Percentiles rank a stretch among this genome's conserved stretches.
phyloP scores from a whole-genome alignment of 805 yeast species.

The Starmerella apis region DNA sequence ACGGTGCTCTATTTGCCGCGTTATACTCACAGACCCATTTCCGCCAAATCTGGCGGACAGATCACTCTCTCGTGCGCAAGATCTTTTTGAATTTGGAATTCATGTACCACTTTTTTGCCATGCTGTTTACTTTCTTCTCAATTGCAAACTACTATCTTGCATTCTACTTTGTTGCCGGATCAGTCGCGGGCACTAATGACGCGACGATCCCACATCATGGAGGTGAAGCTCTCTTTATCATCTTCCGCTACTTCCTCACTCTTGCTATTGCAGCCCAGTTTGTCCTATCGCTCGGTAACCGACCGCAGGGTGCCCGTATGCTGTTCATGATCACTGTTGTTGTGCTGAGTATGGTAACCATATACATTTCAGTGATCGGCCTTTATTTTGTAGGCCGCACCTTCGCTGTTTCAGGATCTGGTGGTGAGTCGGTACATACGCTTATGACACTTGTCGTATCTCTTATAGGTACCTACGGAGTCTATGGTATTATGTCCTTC shows the following conservation, averaged over 20 bases:
- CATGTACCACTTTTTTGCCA: conserved; percentile 68
- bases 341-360: conserved; percentile 64
- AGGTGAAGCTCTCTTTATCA: conserved; percentile 75
- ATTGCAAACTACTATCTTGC: conserved; percentile 85
- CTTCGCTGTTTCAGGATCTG: conserved; percentile 31
- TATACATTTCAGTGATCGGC: conserved; percentile 74
- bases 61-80: conserved; percentile 73
- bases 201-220: conserved; percentile 42
- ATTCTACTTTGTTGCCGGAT: conserved; percentile 85
- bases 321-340: conserved; percentile 65
- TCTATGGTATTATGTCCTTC: conserved; percentile 71
- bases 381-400: conserved; percentile 62
- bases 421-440: conserved; percentile 36
- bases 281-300: conserved; percentile 88
- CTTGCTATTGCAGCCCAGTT: conserved; percentile 80
- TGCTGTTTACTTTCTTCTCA: conserved; percentile 84
- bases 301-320: conserved; percentile 91
- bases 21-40: conserved; percentile 78
- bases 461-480: conserved; percentile 80
- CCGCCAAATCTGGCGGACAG: conserved; percentile 77
- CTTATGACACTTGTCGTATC: conserved; percentile 65
- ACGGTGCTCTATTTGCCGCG: conserved; percentile 97
- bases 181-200: conserved; percentile 45
- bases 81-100: conserved; percentile 77
- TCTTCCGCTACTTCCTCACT: conserved; percentile 75